Conservation (phyloP, 1,284 basidiomycete genomes). For the Cystobasidium sp. region DNA sequence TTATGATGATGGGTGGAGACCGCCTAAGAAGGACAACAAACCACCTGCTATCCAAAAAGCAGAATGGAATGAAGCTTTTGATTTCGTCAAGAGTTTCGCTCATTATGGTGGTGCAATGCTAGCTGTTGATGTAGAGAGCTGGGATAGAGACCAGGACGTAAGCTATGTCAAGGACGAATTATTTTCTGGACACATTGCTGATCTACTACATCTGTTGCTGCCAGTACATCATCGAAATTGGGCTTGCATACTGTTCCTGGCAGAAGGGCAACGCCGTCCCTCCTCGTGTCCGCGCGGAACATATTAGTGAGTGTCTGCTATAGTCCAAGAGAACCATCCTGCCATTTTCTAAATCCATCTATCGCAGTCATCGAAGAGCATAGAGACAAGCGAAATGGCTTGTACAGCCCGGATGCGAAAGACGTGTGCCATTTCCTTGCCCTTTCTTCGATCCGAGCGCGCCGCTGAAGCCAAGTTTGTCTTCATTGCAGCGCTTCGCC, state of each 20-base stretch:
- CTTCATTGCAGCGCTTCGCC: slow-evolving; percentile 12
- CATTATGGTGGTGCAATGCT: slow-evolving; percentile 30
- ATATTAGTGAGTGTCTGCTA: slow-evolving; percentile 33
- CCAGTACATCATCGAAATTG: slow-evolving; percentile 38
- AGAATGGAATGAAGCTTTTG: slow-evolving; percentile 38
- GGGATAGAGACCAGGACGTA: slow-evolving; percentile 35
- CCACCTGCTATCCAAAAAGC: not conserved
- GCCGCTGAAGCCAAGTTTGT: not conserved
- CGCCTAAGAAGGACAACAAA: slow-evolving; percentile 14
- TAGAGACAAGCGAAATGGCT: slow-evolving; percentile 30
- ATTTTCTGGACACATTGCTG: not conserved
- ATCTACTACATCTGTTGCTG: not conserved
- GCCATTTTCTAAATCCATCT: too few species aligned
- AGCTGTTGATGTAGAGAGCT: slow-evolving; percentile 37
- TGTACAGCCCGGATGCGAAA: slow-evolving; percentile 17
- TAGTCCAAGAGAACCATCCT: too few species aligned
- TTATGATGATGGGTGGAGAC: slow-evolving; percentile 38
- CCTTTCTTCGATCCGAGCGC: not conserved
- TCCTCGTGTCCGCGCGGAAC: slow-evolving; percentile 26
- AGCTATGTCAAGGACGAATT: not conserved
- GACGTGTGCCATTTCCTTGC: slow-evolving; percentile 8
- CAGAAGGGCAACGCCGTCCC: slow-evolving; percentile 28
- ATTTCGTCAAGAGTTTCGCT: slow-evolving; percentile 28
- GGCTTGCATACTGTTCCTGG: slow-evolving; percentile 38
- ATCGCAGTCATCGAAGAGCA: slow-evolving; percentile 26